phyloP scores from a whole-genome alignment of 2,329 filamentous ascomycete genomes.

The Ramularia endophylla region DNA sequence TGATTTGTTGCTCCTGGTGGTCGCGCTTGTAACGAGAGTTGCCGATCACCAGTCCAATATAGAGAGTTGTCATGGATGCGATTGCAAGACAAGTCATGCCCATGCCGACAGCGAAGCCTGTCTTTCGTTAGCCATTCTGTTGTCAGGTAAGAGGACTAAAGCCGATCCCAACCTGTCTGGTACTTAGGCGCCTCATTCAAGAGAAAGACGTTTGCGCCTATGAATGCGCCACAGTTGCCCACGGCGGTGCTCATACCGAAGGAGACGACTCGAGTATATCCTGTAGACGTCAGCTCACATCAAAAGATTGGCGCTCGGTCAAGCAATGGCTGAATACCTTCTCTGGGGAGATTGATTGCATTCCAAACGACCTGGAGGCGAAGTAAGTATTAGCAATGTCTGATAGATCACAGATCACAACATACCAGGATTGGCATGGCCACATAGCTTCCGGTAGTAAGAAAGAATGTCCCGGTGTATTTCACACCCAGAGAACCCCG shows the following conservation, averaged over 20 bases:
- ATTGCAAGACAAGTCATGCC: conserved; percentile 16
- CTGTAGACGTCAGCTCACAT: too few species aligned
- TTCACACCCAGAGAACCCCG: conserved; percentile 24
- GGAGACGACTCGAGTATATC: conserved; percentile 24
- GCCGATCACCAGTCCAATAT: conserved; percentile 7
- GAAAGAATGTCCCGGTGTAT: conserved; percentile 35
- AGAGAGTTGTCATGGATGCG: conserved; percentile 16
- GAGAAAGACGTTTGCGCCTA: too few species aligned
- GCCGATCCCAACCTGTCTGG: too few species aligned
- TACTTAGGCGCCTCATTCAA: too few species aligned
- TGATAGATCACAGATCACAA: too few species aligned
- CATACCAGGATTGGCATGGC: conserved; percentile 28
- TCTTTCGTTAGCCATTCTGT: too few species aligned
- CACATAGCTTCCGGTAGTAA: conserved; percentile 23
- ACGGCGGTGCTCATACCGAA: conserved; percentile 14
- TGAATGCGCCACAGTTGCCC: too few species aligned
- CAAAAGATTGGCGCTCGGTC: not conserved
- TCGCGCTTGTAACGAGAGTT: conserved; percentile 3
- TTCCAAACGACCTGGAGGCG: conserved; percentile 28
- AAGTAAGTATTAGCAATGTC: too few species aligned
- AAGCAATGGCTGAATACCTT: conserved; percentile 24
- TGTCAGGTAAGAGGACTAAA: too few species aligned
- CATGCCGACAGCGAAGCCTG: conserved; percentile 17
- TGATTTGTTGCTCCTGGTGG: too few species aligned
- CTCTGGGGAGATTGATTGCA: conserved; percentile 36